Base-by-base conservation (phyloP, 306 rosid species). In the Macrotyloma uniflorum region DNA sequence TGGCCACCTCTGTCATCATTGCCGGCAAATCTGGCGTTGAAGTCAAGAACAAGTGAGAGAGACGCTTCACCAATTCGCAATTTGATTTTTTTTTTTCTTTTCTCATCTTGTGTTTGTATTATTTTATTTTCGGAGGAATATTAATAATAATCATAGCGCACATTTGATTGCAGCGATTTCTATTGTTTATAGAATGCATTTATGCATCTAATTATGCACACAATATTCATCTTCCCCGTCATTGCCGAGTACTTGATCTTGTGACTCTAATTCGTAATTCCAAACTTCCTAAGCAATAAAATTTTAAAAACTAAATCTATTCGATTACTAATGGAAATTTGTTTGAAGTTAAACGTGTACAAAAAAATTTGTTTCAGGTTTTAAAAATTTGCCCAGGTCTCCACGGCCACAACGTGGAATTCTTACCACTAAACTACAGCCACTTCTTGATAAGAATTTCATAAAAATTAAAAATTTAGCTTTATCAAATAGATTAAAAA, bases 1-100 rank as follows among this genome's bases (percentile, higher is more conserved):
- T 92, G 96, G 96, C 96, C 1, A 90, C 96, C 6, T 82, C 97
- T 0, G 96, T 90, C 16, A 89, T 92, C 47, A 89, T 90, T 24
- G 93, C 97, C 0, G 92, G 80, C 3, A 92, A 83, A 54, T 36
- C 33, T 20, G 93, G 97, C 4, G 91, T 92, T 72, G 86, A 90
- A 19, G 86, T 89, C 30, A 63, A 78, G 87, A 47, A 50, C 70
- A 92, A 92, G 79, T 90, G 95, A 90, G 43, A 62, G 62, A 54
- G 1, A 5, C 20, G 18, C 38, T 6, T 6, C 24, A 1, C 38
- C 5, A 8, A 16, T 32, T 63, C 68, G 3, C 8, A 32, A 63
- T n/a, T 16, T 61, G 43, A 0, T 0, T 3, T 13, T 5, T 2
- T 58, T n/a, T 57, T 24, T 8, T 4, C 6, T 16, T 4, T 35